phyloP scores from a whole-genome alignment of 2,329 filamentous ascomycete genomes.

The Penicillium freii region DNA sequence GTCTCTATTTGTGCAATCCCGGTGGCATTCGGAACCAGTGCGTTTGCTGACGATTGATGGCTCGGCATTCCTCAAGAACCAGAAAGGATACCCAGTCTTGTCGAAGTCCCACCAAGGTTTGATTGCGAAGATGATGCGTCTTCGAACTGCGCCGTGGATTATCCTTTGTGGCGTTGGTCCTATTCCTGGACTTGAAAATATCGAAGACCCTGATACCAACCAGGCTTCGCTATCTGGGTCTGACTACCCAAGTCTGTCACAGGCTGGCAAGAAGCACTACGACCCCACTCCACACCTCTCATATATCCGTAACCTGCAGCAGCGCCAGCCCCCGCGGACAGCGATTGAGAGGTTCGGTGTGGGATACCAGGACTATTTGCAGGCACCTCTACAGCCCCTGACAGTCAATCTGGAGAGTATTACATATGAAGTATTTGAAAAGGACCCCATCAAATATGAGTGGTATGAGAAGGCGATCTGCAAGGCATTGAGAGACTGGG shows the following conservation, averaged over 20 bases:
- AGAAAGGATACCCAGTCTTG: constrained; percentile 58
- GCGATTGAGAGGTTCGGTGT: constrained; percentile 65
- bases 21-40: constrained; percentile 64
- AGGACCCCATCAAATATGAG: constrained; percentile 95
- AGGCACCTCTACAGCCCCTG: constrained; percentile 89
- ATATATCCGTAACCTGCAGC: constrained; percentile 82
- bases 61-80: constrained; percentile 57
- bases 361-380: constrained; percentile 89
- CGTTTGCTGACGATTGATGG: constrained; percentile 55
- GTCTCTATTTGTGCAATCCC: constrained; percentile 53
- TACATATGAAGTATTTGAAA: constrained; percentile 98
- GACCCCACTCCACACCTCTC: constrained; percentile 66
- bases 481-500: constrained; percentile 79
- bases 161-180: constrained; percentile 58
- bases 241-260: constrained; percentile 67
- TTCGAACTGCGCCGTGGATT: constrained; percentile 59
- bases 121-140: constrained; percentile 57
- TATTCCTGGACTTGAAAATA: constrained; percentile 48
- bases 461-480: constrained; percentile 87
- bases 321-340: constrained; percentile 68
- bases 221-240: constrained; percentile 22
- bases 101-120: constrained; percentile 58
- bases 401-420: constrained; percentile 96
- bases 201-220: constrained; percentile 20
- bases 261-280: constrained; percentile 56